Evolutionary conservation across 164 flowering plant genomes (phyloP), one percentile per base, ranked within the genome.

Genomic region (Santalum album): DNA sequence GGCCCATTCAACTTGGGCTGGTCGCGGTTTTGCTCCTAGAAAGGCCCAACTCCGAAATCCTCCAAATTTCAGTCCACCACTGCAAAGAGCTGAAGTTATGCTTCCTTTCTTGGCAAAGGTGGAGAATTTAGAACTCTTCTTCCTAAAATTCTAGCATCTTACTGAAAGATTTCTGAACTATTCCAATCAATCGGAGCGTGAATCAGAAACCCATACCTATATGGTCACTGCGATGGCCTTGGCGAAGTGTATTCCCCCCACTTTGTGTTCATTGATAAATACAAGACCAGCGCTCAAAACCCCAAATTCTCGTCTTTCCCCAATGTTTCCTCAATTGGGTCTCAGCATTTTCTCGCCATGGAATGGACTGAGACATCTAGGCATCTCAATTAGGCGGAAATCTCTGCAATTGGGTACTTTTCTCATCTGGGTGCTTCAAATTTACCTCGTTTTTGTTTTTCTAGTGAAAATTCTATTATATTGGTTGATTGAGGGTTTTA

Each of bases 291-390:
- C 61, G 18, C 3, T 56, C 57, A 63, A 56, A 66, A 38, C 65
- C 45, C 47, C 66, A 14, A 71, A 54, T 23, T 57, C 61, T 51
- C 56, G 52, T 49, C 57, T 45, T 49, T 61, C 71, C 56, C 55
- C 53, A 20, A 59, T 69, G 55, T 3, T 65, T 58, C 69, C 78
- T 60, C 74, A 65, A 26, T 56, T 73, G 79, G 79, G 81, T 72
- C 51, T 66, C 0, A 20, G 56, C 52, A 61, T 26, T 43, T 74
- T 78, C 49, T 63, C 78, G 18, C 65, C 71, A 21, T 83, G 87
- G 86, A 79, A 23, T 62, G 96, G 95, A 49, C 51, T 85, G 51
- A 80, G 66, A 61, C 75, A 65, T 51, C 54, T 79, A 73, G 82
- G 86, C 38, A 25, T 77, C 62, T 74, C 89, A 23, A 57, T 67